A percentile compares a stretch with the other conserved stretches of the same genome.
Evolutionary conservation across 208 protist species (phyloP).

Genomic region (Hexamita inflata): DNA sequence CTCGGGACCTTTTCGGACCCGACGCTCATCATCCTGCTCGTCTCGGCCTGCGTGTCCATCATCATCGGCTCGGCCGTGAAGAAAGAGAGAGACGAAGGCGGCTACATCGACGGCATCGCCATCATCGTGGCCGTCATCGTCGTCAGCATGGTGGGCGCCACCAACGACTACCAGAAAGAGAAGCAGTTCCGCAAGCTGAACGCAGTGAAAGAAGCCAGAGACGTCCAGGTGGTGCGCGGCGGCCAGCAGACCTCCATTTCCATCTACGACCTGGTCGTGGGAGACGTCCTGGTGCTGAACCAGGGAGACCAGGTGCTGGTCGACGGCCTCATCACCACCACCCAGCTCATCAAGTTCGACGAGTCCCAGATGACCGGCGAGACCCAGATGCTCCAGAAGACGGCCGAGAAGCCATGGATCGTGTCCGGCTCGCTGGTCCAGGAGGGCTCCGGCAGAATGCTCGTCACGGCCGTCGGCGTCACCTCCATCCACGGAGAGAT

Average conservation of each 20-base stretch:
- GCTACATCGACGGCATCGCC: no score
- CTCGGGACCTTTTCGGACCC: no score
- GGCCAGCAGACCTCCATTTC: slow-evolving; percentile 49
- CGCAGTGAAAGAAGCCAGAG: slow-evolving; percentile 60
- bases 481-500: slow-evolving; percentile 61
- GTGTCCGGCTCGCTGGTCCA: slow-evolving; percentile 65
- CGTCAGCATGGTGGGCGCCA: slow-evolving; percentile 66
- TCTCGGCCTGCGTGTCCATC: no score
- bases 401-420: slow-evolving; percentile 46
- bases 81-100: no score
- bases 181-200: slow-evolving; percentile 75
- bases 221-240: slow-evolving; percentile 53
- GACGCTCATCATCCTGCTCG: no score
- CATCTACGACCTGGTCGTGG: slow-evolving; percentile 56
- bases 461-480: slow-evolving; percentile 64
- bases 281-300: slow-evolving; percentile 63
- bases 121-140: no score
- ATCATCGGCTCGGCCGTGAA: no score
- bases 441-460: slow-evolving; percentile 27
- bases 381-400: slow-evolving; percentile 64
- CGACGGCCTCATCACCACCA: slow-evolving; percentile 65
- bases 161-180: slow-evolving; percentile 79
- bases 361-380: slow-evolving; percentile 79
- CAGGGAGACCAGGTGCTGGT: slow-evolving; percentile 67
- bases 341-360: slow-evolving; percentile 59